Base-by-base conservation (phyloP, 2,329 filamentous ascomycete genomes). In the Rugonectria rugulosa region DNA sequence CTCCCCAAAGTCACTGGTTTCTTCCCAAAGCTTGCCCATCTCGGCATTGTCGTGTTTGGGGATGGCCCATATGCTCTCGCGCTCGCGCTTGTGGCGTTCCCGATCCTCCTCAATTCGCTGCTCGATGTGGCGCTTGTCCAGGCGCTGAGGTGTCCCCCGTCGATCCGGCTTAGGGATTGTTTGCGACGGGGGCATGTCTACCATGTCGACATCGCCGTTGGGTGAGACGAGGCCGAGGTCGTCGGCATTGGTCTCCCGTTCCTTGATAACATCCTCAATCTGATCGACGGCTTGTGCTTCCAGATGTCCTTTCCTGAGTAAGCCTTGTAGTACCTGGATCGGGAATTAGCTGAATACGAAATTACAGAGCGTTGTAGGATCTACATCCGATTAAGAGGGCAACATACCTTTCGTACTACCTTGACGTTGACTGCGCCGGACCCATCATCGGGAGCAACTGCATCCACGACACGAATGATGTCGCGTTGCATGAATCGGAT, bases 61-160 rank as follows among this genome's bases (percentile, higher is more conserved):
- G 3, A 97, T 87, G 1, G 92, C 91, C 95, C 96, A 99, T 60
- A 97, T 96, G 66, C 88, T 92, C 76, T 99, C 95, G 19, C 95
- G 80, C 68, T 94, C 79, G 37, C 94, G 81, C 80, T 99, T 99
- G 74, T 99, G 96, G 37, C 95, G 81, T 73, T 99, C 95, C 4
- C 95, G 82, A 73, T 99, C 95, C 75, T 99, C 96, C 67, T 99
- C 96, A 60, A 99, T 97, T 34, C 95, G 83, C 77, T 98, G 93
- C 76, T 98, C 93, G 48, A 97, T 90, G 75, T 97, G 91, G 52
- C 89, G 84, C 75, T 94, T 95, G 68, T 97, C 91, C 46, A 95
- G 73, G 14, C 77, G 73, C 23, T 76, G 73, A 5, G 71, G 67
- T 54, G 60, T 70, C 40, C 61, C 68, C 55, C 66, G 70, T 56